Conservation (phyloP, 768 basidiomycete genomes). For the Symmetrospora coprosmae region DNA sequence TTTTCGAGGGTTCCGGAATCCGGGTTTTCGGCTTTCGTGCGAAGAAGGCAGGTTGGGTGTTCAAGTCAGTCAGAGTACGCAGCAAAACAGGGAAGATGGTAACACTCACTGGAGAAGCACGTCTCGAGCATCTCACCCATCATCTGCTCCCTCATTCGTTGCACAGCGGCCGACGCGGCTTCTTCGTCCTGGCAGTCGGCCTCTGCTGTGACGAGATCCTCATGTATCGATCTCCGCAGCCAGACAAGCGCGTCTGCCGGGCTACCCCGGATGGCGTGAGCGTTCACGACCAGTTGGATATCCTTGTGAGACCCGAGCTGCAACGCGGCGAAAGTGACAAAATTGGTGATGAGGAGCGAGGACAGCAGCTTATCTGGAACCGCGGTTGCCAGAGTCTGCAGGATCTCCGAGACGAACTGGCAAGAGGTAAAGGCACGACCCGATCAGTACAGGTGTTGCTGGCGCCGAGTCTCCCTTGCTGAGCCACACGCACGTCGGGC, state of each 20-base stretch:
- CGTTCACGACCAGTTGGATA: background rate
- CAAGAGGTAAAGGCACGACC: too few relatives aligned
- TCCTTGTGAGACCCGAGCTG: too few relatives aligned
- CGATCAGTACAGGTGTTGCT: too few relatives aligned
- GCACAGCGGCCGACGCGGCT: background rate
- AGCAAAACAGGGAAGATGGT: too few relatives aligned
- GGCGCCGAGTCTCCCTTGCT: too few relatives aligned
- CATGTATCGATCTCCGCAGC: background rate
- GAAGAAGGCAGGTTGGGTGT: background rate
- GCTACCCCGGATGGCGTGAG: background rate
- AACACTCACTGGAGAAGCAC: background rate
- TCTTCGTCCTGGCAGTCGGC: background rate
- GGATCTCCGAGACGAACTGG: constrained; percentile 8
- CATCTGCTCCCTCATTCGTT: background rate
- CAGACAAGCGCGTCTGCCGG: background rate
- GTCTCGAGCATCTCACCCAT: background rate
- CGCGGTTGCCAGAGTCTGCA: background rate
- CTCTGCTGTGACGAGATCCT: background rate
- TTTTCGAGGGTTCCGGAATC: background rate
- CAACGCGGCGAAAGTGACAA: too few relatives aligned
- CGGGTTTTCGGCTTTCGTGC: background rate
- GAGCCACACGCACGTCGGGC: background rate
- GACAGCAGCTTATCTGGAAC: too few relatives aligned
- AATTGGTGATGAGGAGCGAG: too few relatives aligned
- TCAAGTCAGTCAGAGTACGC: background rate